Evolutionary conservation across 2,329 filamentous ascomycete genomes (phyloP).

Genomic region (Talaromyces sp.): DNA sequence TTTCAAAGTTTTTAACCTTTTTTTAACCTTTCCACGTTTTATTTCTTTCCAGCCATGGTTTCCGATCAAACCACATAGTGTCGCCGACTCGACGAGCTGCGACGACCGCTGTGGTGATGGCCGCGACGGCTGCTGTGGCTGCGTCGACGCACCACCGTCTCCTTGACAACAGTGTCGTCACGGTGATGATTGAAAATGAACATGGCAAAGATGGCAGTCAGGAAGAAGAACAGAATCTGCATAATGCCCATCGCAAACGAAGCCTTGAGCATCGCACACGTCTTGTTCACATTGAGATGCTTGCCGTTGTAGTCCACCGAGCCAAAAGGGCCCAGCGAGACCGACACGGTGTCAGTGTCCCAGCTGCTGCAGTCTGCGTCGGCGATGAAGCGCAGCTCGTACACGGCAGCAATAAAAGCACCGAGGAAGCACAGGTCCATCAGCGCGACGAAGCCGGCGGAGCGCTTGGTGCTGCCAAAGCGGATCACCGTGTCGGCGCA

Average conservation of each 20-base stretch:
- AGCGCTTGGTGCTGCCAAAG: constrained; percentile 55
- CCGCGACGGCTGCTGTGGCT: constrained; percentile 33
- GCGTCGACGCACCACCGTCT: constrained; percentile 30
- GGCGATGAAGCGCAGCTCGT: constrained; percentile 53
- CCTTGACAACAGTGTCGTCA: constrained; percentile 33
- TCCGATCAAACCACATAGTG: constrained; percentile 13
- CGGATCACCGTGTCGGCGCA: constrained; percentile 56
- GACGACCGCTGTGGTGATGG: constrained; percentile 15
- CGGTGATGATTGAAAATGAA: constrained; percentile 33
- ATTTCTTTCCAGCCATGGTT: background rate
- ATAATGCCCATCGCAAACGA: constrained; percentile 87
- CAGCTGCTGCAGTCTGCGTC: constrained; percentile 64
- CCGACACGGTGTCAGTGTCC: constrained; percentile 47
- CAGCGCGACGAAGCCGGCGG: constrained; percentile 55
- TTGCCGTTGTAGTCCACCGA: constrained; percentile 45
- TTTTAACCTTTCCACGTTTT: constrained; percentile 1
- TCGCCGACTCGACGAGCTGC: constrained; percentile 12
- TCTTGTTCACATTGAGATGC: constrained; percentile 60
- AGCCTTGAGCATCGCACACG: constrained; percentile 88
- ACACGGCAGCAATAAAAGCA: constrained; percentile 58
- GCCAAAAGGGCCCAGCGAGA: constrained; percentile 59
- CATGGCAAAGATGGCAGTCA: constrained; percentile 66
- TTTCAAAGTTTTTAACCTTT: background rate
- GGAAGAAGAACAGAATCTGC: constrained; percentile 73
- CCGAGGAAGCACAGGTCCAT: constrained; percentile 59